Evolutionary conservation across 1,139 yeast species (phyloP), one percentile per base, ranked within the genome.

Genomic region (Chernovozyma sophiae-reginae): DNA sequence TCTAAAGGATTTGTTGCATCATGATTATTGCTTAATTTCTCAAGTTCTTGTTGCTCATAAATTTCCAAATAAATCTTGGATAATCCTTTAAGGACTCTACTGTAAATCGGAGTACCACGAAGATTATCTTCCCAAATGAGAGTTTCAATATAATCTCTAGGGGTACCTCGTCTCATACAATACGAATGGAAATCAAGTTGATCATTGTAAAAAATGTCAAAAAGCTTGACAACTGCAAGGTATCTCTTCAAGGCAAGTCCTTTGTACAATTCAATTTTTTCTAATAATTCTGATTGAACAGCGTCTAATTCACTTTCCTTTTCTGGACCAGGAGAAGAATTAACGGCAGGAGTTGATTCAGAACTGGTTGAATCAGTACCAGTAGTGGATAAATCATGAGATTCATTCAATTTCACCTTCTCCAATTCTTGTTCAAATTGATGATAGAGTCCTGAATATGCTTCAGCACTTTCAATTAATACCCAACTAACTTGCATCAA

Each of bases 161-260:
- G 82, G 4, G 97, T 86, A 13, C 97, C 97, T 50, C 84, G 80
- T 62, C 97, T 79, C 71, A 86, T 77, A 56, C 96, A 84, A 59
- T 87, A 92, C 32, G 85, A 81, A 58, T 92, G 98, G 80, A 92
- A 92, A 56, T 92, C 99, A 49, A 84, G 76, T 62, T 92, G 97
- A 54, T 94, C 98, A 43, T 77, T 78, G 55, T 68, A 76, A 60
- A 81, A 87, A 40, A 79, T 85, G 35, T 77, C 73, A 60, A 81
- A 87, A 23, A 84, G 74, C 43, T 79, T 78, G 36, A 79, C 66
- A 25, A 89, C 72, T 1, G 89, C 81, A 28, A 67, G 60, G 55
- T 74, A 87, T 51, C 98, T 75, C 60, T 94, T 94, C 46, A 89
- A 62, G 0, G 97, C 80, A 47, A 92, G 64, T 0, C 95, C 96